Base-by-base conservation (phyloP, 2,329 filamentous ascomycete genomes). In the Albifimbria verrucaria region DNA sequence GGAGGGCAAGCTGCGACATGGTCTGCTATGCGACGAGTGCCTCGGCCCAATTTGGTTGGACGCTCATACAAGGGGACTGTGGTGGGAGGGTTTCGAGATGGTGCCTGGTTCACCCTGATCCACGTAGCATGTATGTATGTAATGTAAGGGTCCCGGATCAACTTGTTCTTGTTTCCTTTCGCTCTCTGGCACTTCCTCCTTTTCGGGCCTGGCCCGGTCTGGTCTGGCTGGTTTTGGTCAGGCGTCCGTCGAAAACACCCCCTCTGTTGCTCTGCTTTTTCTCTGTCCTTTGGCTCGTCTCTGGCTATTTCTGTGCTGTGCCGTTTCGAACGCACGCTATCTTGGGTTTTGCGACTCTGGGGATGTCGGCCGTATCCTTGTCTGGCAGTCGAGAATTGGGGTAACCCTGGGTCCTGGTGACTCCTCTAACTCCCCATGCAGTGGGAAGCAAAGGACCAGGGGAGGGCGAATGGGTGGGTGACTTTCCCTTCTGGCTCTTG, bases 1-100 rank as follows among this genome's bases (percentile, higher is more conserved):
- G 75, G 70, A 72, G 71, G 68, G 72, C 72, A 73, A 75, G 74
- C 71, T 80, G 78, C 71, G 77, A 78, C 77, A 80, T 79, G 73
- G 71, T 76, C 68, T 68, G 67, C 73, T 70, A 72, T 72, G 70
- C 70, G 63, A 64, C 60, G 56, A 55, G 49, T 55, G 54, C 55
- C 55, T 52, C 54, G 52, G 52, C 55, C 61, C 66, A 65, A 64
- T 65, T 53, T 58, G 55, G 50, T 55, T 49, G 47, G 17, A 51
- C 42, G 23, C 48, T 24, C 20, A 44, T 24, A 39, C 25, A 26
- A 42, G 48, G 36, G 20, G 20, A 41, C 32, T 39, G 12, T 39
- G 32, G 12, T 52, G 47, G 52, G 59, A 48, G 55, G 59, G 69
- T 71, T 71, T 71, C 68, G 71, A 70, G 70, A 69, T 66, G 69